Percentiles rank a stretch among this genome's conserved stretches.
phyloP scores from a whole-genome alignment of 2,329 filamentous ascomycete genomes.

The Fusarium decemcellulare region DNA sequence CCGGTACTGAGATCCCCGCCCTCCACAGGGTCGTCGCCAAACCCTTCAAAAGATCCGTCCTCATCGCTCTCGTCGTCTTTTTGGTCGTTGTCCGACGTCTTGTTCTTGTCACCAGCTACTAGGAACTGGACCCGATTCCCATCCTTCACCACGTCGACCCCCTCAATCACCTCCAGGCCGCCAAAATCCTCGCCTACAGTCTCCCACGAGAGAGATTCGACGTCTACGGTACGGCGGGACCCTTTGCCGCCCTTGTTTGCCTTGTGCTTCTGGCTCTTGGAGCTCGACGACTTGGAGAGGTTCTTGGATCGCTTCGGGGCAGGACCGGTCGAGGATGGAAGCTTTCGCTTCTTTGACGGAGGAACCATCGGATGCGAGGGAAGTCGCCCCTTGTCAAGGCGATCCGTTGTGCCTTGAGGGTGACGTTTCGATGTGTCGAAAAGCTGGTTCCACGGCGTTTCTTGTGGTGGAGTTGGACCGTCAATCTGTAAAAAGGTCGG shows the following conservation, averaged over 20 bases:
- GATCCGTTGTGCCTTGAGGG: background rate
- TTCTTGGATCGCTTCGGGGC: slow-evolving; percentile 55
- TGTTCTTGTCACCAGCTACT: slow-evolving; percentile 57
- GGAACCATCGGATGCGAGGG: slow-evolving; percentile 48
- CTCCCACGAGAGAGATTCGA: slow-evolving; percentile 69
- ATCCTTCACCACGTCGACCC: slow-evolving; percentile 85
- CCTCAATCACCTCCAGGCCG: slow-evolving; percentile 91
- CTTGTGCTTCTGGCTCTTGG: slow-evolving; percentile 32
- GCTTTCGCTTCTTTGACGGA: slow-evolving; percentile 57
- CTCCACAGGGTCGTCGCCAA: slow-evolving; percentile 65
- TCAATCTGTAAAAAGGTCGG: slow-evolving; percentile 29
- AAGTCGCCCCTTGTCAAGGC: slow-evolving; percentile 23
- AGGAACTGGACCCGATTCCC: slow-evolving; percentile 73
- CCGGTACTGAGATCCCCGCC: slow-evolving; percentile 50
- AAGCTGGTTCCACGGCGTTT: slow-evolving; percentile 15
- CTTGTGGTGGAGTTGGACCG: slow-evolving; percentile 24
- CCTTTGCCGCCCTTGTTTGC: slow-evolving; percentile 49
- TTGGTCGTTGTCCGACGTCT: slow-evolving; percentile 41
- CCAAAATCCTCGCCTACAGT: slow-evolving; percentile 96
- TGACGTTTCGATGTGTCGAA: background rate
- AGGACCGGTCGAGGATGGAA: slow-evolving; percentile 50
- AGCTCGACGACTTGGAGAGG: slow-evolving; percentile 27
- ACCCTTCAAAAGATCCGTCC: slow-evolving; percentile 75
- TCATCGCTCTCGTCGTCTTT: slow-evolving; percentile 49
- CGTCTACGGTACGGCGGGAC: slow-evolving; percentile 54